A percentile compares a stretch with the other conserved stretches of the same genome.
phyloP scores from a whole-genome alignment of 805 yeast genomes.

The Lachancea dasiensis region DNA sequence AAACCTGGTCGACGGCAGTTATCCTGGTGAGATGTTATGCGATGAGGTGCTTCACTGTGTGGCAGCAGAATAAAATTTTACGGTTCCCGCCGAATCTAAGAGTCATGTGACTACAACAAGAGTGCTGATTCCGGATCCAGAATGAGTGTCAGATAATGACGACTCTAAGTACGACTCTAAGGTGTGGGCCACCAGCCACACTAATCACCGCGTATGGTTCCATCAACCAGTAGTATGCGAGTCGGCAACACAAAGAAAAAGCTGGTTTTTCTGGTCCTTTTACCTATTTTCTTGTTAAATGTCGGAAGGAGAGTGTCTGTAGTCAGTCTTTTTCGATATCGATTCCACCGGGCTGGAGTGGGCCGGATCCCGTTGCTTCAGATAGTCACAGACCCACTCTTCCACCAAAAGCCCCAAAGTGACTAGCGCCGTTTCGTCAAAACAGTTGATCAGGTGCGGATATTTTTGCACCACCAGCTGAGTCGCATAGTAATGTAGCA shows the following conservation, averaged over 20 bases:
- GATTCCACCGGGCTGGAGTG: constrained; percentile 20
- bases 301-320: constrained; percentile 25
- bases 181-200: too few species aligned
- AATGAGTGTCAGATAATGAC: too few species aligned
- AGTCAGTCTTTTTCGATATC: constrained; percentile 22
- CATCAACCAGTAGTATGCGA: too few species aligned
- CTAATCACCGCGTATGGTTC: too few species aligned
- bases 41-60: not conserved
- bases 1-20: too few species aligned
- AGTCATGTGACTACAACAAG: too few species aligned
- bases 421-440: constrained; percentile 36
- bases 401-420: constrained; percentile 35
- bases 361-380: constrained; percentile 10
- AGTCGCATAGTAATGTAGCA: constrained; percentile 34
- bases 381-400: constrained; percentile 33
- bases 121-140: too few species aligned
- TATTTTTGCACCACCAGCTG: constrained; percentile 27
- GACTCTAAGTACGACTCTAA: too few species aligned
- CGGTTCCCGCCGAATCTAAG: not conserved
- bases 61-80: constrained; percentile 1
- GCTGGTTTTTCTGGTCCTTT: too few species aligned
- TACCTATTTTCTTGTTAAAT: constrained; percentile 11
- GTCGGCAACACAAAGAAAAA: too few species aligned
- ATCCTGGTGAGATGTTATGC: too few species aligned
- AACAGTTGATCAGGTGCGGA: constrained; percentile 23